Percentiles rank a stretch among this genome's conserved stretches.
Conservation (phyloP, 805 yeast species). For the Saturnispora gosingensis region DNA sequence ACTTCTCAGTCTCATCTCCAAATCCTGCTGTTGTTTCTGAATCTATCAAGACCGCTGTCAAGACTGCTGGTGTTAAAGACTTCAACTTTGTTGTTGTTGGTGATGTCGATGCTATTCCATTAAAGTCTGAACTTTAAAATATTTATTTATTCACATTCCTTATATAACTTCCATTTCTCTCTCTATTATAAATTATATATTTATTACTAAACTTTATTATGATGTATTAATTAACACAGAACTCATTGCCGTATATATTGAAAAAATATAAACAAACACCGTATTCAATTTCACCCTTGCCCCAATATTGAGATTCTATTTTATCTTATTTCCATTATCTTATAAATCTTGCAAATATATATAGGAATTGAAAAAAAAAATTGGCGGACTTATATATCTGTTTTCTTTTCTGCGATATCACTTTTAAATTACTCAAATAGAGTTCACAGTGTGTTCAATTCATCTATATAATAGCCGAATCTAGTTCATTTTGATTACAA, state of each 20-base stretch:
- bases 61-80: constrained; percentile 38
- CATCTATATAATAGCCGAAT: too few relatives aligned
- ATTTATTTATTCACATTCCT: neutral
- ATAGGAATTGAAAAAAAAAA: too few relatives aligned
- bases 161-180: neutral
- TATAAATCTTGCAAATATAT: too few relatives aligned
- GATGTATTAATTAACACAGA: neutral
- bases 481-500: neutral
- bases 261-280: too few relatives aligned
- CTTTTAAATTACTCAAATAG: neutral
- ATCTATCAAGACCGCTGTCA: constrained; percentile 52
- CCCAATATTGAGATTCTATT: too few relatives aligned
- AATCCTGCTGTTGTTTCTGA: constrained; percentile 49
- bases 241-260: neutral
- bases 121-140: constrained; percentile 72
- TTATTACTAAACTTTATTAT: constrained; percentile 1
- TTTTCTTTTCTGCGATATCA: neutral
- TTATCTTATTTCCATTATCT: too few relatives aligned
- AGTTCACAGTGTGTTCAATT: neutral
- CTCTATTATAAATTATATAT: constrained; percentile 1
- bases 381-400: neutral
- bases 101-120: constrained; percentile 78
- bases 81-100: constrained; percentile 88
- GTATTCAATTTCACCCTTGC: too few relatives aligned
- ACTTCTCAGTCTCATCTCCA: constrained; percentile 53